These are phyloP conservation scores for Nicotiana tabacum DNA, from an alignment of 257 asterid species.

Conservation along the genomic window DNA sequence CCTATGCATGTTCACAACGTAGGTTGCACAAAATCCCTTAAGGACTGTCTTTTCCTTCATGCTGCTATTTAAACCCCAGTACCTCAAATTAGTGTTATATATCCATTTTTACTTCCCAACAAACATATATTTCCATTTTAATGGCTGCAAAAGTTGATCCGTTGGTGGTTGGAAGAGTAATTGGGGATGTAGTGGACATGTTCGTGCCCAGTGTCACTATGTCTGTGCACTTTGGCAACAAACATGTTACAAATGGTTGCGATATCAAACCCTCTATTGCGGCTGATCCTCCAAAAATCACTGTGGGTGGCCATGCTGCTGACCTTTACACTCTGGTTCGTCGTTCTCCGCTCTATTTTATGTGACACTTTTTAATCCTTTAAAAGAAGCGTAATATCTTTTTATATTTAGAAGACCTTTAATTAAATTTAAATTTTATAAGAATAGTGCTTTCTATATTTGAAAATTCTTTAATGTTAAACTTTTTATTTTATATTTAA, in stretches of 20 bases:
- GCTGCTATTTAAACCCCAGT: slow-evolving; percentile 13
- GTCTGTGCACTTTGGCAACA: slow-evolving; percentile 44
- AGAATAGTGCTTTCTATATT: too few relatives aligned
- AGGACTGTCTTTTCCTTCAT: not conserved
- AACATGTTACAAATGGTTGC: slow-evolving; percentile 58
- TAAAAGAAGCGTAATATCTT: too few relatives aligned
- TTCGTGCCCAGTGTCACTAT: slow-evolving; percentile 51
- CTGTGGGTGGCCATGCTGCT: slow-evolving; percentile 36
- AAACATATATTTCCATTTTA: not conserved
- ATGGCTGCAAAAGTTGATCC: slow-evolving; percentile 48
- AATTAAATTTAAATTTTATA: too few relatives aligned
- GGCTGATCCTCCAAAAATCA: slow-evolving; percentile 34
- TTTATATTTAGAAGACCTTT: too few relatives aligned
- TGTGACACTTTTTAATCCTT: too few relatives aligned
- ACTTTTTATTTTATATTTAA: too few relatives aligned
- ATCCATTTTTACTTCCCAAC: not conserved
- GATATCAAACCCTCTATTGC: slow-evolving; percentile 57
- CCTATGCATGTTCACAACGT: slow-evolving; percentile 46
- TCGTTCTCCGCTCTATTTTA: not conserved
- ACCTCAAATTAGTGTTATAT: not conserved
- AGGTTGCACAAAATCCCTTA: slow-evolving; percentile 22
- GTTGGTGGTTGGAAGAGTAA: slow-evolving; percentile 48
- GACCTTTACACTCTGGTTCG: slow-evolving; percentile 51
- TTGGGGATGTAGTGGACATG: slow-evolving; percentile 65
- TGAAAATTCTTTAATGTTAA: too few relatives aligned